Evolutionary conservation across 768 basidiomycete species (phyloP), one percentile per base, ranked within the genome.

Genomic region (Psilocybe subaeruginosa): DNA sequence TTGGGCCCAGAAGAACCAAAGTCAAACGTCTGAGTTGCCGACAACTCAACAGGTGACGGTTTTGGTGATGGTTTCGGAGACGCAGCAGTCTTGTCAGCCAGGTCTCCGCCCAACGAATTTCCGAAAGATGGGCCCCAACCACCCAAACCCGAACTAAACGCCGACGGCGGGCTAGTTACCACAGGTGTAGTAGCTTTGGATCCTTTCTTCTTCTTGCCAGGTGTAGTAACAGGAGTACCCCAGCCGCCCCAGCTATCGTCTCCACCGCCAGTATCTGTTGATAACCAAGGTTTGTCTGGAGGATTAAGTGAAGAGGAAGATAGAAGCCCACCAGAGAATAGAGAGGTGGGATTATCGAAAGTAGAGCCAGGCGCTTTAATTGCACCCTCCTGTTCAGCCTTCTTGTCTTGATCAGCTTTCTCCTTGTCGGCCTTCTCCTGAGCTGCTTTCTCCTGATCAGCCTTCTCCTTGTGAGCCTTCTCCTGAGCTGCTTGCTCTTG

Each of bases 251-350:
- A 68, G 33, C 30, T 29, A 50, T 70, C 69, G 50, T 68, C 67
- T 14, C 69, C 67, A 7, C 69, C 69, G 45, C 64, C 66, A 8
- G 66, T 63, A 67, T 69, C 68, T 66, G 66, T 56, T 50, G 61
- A 59, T 43, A 68, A 58, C 65, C 67, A 66, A 53, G 63, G 66
- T 68, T 66, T 64, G 62, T 66, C 62, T 43, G 69, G 67, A 23
- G 66, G 66, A 60, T 66, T 65, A 33, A 70, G 62, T 41, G 65
- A 68, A 60, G 62, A 65, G 19, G 67, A 70, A 61, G 67, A 67
- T 54, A 62, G 49, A 53, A 64, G 64, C 66, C 63, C 67, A 68
- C 67, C 69, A 63, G 65, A 66, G 52, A 61, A 54, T 17, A 65
- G 48, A 35, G 64, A 50, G 37, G 65, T 48, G 35, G 61, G 52